Base-by-base conservation (phyloP, 2,329 filamentous ascomycete genomes). In the Cladosporium sp. region DNA sequence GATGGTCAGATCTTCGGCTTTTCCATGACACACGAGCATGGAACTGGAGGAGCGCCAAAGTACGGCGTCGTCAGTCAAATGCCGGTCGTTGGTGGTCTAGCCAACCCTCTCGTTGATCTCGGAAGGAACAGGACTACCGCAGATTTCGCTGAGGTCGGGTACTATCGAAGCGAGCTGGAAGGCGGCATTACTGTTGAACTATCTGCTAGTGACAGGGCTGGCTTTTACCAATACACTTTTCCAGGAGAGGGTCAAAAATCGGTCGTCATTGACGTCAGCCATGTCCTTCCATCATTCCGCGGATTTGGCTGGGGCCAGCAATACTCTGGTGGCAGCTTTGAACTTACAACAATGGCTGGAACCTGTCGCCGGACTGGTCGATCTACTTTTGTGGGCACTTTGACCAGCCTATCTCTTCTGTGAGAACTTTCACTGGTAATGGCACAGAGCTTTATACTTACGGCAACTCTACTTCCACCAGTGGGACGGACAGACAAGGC, bases 41-140 rank as follows among this genome's bases (percentile, higher is more conserved):
- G 88, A 2, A 91, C 88, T 0, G 88, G 88, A 8, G 88, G 89
- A 1, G 88, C 87, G 1, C 88, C 88, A 1, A 91, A 90, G 73
- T 91, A 91, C 66, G 88, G 70, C 16, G 67, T 71, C 1, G 67
- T 72, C 49, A 67, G 52, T 29, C 70, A 72, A 49, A 71, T 71
- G 69, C 70, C 70, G 5, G 64, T 68, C 5, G 40, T 66, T 3
- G 70, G 69, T 16, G 58, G 55, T 40, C 40, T 71, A 2, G n/a
- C 64, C 11, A 71, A 72, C 35, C 69, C 69, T 11, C 64, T 71
- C 11, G 55, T 69, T 18, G 68, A 69, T 52, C 67, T 71, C 6
- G 66, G 66, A 4, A 74, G 76, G 63, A 68, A 70, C 31, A 68
- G 76, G 8, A 69, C 72, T 16, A 69, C 69, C 0, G 66, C 73